A percentile compares a stretch with the other conserved stretches of the same genome.
phyloP scores from a whole-genome alignment of 352 stramenopile genomes.

The Phytophthora sojae region DNA sequence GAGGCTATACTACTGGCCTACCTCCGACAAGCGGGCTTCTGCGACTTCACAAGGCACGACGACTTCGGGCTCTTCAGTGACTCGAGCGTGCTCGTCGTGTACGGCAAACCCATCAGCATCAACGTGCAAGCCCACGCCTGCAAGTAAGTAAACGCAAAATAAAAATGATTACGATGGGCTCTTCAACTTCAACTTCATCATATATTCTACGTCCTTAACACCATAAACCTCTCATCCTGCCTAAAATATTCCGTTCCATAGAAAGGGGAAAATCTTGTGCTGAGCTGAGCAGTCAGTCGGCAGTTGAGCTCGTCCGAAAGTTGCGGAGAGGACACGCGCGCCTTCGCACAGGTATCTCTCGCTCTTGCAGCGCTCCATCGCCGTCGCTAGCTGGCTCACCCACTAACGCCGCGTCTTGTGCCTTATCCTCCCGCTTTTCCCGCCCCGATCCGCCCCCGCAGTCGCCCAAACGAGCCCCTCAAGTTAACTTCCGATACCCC shows the following conservation, averaged over 20 bases:
- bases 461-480: too few species aligned
- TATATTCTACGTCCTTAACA: too few species aligned
- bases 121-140: conserved; percentile 56
- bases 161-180: neutral
- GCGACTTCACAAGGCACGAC: conserved; percentile 52
- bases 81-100: conserved; percentile 50
- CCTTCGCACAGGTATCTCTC: conserved; percentile 7
- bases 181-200: neutral
- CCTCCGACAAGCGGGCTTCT: conserved; percentile 62
- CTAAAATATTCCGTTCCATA: conserved; percentile 12
- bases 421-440: neutral
- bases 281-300: conserved; percentile 25
- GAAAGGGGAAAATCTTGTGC: conserved; percentile 36
- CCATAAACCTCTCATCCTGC: conserved; percentile 6
- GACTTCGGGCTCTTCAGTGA: conserved; percentile 70
- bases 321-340: conserved; percentile 16
- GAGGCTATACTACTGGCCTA: conserved; percentile 55
- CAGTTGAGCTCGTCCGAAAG: conserved; percentile 9
- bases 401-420: conserved; percentile 15
- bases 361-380: neutral
- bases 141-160: neutral
- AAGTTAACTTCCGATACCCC: too few species aligned
- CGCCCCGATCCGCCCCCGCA: too few species aligned
- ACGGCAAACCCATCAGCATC: conserved; percentile 65
- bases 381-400: too few species aligned